Evolutionary conservation across 257 asterid species (phyloP), one percentile per base, ranked within the genome.

Genomic region (Linaria vulgaris): DNA sequence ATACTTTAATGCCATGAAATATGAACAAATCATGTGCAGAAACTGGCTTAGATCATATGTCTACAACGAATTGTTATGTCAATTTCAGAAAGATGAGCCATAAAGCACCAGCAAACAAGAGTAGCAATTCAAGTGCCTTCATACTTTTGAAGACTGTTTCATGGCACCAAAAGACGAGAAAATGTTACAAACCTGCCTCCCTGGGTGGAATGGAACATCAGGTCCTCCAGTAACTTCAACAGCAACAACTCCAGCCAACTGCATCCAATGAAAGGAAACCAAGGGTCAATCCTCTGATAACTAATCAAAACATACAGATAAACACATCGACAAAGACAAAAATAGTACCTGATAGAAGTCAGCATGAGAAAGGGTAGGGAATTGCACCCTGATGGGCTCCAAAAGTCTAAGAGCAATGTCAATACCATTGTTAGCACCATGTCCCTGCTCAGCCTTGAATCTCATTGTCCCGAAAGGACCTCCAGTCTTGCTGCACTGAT

Each of bases 171-270:
- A 14, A 5, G 12, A 47, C 38, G 31, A 17, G 37, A 37, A 44
- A 22, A 34, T 19, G 45, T 27, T 20, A 78, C 80, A 14, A 58
- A 90, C 97, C 83, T 49, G 80, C 67, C 97, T 82, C 67, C 96
- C 97, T 0, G 95, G 95, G 65, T 85, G 89, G 73, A 90, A 88
- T 44, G 96, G 95, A 65, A 91, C 68, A 15, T 91, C 97, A 34
- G 97, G 97, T 65, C 97, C 97, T 13, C 97, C 99, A 8, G 99
- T 87, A 41, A 90, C 68, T 72, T 94, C 96, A 56, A 94, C 97
- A 34, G 95, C 99, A 69, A 91, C 97, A 59, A 84, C 88, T 57
- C 94, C 97, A 71, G 91, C 97, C 71, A 90, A 72, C 97, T 90
- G 68, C 48, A 61, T 1, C 4, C 70, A 56, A 52, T 31, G 2